Conservation (phyloP, 768 basidiomycete species). For the Russula earlei region DNA sequence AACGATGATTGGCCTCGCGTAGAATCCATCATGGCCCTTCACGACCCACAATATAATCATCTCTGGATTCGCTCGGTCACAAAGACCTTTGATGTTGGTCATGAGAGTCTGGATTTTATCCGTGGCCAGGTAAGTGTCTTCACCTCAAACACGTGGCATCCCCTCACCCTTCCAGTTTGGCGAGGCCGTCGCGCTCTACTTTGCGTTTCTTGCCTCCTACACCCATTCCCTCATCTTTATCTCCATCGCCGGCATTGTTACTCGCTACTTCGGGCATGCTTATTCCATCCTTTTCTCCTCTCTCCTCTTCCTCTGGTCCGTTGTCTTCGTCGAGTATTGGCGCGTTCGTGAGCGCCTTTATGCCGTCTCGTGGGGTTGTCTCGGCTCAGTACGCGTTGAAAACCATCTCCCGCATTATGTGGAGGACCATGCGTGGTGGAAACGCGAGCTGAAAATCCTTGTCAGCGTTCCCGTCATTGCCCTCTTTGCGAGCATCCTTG, state of each 20-base stretch:
- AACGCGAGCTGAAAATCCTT: conserved; percentile 55
- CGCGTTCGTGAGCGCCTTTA: conserved; percentile 74
- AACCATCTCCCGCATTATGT: conserved; percentile 53
- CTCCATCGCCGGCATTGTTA: conserved; percentile 55
- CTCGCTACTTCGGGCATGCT: conserved; percentile 59
- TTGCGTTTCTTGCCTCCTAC: conserved; percentile 80
- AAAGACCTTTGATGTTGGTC: conserved; percentile 28
- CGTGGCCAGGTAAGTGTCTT: conserved; percentile 52
- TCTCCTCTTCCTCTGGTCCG: conserved; percentile 73
- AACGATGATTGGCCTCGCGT: conserved; percentile 70
- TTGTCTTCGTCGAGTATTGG: conserved; percentile 89
- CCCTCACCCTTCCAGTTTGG: conserved; percentile 46
- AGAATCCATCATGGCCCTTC: conserved; percentile 73
- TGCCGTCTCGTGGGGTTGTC: conserved; percentile 75
- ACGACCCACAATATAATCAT: conserved; percentile 75
- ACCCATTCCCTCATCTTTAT: conserved; percentile 73
- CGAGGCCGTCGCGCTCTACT: conserved; percentile 78
- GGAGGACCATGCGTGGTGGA: conserved; percentile 58
- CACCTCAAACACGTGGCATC: conserved; percentile 8
- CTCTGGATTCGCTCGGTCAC: conserved; percentile 74
- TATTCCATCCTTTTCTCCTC: conserved; percentile 74
- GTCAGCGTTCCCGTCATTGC: conserved; percentile 65
- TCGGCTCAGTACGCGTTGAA: conserved; percentile 69
- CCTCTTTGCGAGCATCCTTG: conserved; percentile 61
- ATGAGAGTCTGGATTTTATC: conserved; percentile 56